Conservation (phyloP, 768 basidiomycete species). For the Tulasnella sp. region DNA sequence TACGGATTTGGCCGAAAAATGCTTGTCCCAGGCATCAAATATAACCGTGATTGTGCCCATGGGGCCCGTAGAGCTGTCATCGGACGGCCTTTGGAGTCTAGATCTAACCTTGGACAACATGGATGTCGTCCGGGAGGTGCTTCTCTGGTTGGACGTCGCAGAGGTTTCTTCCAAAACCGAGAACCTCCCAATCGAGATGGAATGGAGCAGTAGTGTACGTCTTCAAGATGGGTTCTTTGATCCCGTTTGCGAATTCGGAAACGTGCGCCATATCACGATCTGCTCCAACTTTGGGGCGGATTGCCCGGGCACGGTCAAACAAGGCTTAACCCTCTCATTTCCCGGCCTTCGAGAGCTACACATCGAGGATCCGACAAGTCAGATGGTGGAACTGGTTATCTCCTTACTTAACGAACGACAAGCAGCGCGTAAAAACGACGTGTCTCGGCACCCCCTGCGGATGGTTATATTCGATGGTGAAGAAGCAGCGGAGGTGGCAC, state of each 20-base stretch:
- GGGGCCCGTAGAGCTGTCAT: background rate
- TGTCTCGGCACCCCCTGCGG: background rate
- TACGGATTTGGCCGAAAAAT: background rate
- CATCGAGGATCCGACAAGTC: background rate
- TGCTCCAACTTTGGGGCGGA: background rate
- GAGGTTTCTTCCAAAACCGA: background rate
- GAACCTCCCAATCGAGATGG: background rate
- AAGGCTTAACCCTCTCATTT: background rate
- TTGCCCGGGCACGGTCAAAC: background rate
- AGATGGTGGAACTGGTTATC: background rate
- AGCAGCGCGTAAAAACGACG: background rate
- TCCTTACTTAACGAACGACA: background rate
- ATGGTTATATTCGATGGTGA: background rate
- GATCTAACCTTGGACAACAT: background rate
- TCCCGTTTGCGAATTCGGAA: background rate
- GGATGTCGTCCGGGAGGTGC: background rate
- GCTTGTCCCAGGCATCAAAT: background rate
- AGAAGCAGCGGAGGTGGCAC: background rate
- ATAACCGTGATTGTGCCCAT: background rate
- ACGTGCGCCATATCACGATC: background rate
- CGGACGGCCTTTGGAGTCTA: background rate
- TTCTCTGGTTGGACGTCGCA: background rate
- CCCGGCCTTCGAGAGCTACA: background rate
- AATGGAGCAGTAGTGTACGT: background rate
- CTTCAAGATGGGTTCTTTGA: background rate